Base-by-base conservation (phyloP, 306 rosid species). In the Trichosanthes cucumerina region DNA sequence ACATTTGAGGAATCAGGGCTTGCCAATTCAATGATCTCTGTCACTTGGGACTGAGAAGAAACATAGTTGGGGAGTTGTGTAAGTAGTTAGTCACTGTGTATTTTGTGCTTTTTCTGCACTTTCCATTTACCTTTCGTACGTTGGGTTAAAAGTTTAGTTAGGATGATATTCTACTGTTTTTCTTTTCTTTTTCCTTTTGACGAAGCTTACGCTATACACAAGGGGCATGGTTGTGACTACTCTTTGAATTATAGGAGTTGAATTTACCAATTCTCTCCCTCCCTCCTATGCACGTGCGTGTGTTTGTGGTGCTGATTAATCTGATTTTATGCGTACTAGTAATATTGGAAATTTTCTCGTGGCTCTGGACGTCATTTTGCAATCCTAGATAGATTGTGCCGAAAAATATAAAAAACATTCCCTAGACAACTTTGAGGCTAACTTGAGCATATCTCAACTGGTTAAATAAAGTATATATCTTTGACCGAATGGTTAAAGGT, bases 21-120 rank as follows among this genome's bases (percentile, higher is more conserved):
- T 70, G 92, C 93, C 52, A 91, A 91, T 86, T 88, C 99, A n/a
- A 96, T 96, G 93, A 90, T 96, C 78, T 87, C 93, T 1, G 95
- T 96, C 79, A 86, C 98, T 31, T 92, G 97, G 99, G 98, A 90
- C 75, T 95, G 90, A 92, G 60, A 26, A 72, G 5, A 46, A 28
- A 43, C 50, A n/a, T 39, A 39, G 75, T 41, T 78, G n/a, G 11
- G 33, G 24, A 39, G 14, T 39, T 41, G 19, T 44, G 57, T 72
- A 72, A 47, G 57, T 72, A 72, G 23, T 47, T 38, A 15, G 15
- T 47, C 43, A 46, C 24, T 71, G 38, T 46, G 47, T 38, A 65
- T 16, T 65, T 65, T 65, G 47, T 63, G 43, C 43, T 11, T 23
- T 41, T 21, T 23, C n/a, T 69, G 75, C 75, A 39, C 1, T 69